Conservation (phyloP, 2,329 filamentous ascomycete species). For the Elsinoe batatas region DNA sequence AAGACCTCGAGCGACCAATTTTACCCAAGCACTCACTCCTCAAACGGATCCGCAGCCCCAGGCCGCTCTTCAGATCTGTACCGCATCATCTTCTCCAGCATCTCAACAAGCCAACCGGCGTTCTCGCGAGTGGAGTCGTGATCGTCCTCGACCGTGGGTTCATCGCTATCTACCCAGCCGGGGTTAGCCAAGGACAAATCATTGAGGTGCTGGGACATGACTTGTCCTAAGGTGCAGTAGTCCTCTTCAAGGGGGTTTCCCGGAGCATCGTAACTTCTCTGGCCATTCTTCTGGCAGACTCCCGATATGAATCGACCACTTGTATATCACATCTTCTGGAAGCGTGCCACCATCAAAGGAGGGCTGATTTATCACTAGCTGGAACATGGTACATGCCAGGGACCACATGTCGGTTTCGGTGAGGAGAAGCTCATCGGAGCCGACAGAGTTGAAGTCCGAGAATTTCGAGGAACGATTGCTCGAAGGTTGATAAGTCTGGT, state of each 20-base stretch:
- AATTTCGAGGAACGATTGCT: conserved; percentile 14
- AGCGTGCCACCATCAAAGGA: conserved; percentile 7
- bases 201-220: too few relatives aligned
- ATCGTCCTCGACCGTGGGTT: too few relatives aligned
- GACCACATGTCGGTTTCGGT: conserved; percentile 24
- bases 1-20: too few relatives aligned
- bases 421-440: conserved; percentile 22
- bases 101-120: background rate
- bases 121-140: background rate
- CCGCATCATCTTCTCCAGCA: background rate
- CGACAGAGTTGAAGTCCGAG: conserved; percentile 20
- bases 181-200: too few relatives aligned
- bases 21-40: background rate
- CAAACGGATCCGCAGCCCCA: background rate
- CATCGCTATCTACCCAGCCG: background rate
- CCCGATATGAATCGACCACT: background rate
- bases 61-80: background rate
- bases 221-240: too few relatives aligned
- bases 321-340: background rate
- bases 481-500: conserved; percentile 23
- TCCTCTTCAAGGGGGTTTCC: too few relatives aligned
- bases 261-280: background rate
- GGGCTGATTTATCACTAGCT: conserved; percentile 18
- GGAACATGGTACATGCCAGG: conserved; percentile 19
- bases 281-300: background rate